Evolutionary conservation across 163 green algal genomes (phyloP).

Genomic region (Chloroidium sp.): DNA sequence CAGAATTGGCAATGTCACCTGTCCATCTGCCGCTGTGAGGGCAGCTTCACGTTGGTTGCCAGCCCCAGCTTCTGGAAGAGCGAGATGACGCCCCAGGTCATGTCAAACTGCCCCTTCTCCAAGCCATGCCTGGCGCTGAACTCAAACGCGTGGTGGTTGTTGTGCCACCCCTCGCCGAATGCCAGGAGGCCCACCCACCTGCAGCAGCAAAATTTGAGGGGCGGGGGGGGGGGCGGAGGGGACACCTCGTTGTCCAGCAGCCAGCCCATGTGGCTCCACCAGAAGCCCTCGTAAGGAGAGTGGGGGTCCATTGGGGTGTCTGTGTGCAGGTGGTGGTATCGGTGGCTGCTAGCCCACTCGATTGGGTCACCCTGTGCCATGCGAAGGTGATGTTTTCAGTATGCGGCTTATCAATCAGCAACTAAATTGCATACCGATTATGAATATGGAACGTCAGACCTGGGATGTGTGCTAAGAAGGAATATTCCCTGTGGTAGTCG

Average conservation of each 20-base stretch:
- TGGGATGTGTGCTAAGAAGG: background rate
- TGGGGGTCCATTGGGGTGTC: conserved; percentile 96
- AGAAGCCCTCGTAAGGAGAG: conserved; percentile 97
- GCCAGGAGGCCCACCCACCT: conserved; percentile 88
- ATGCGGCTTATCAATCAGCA: background rate
- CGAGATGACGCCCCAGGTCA: conserved; percentile 84
- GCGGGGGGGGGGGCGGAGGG: too few relatives aligned
- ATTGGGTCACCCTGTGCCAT: conserved; percentile 72
- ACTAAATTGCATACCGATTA: background rate
- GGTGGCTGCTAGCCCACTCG: conserved; percentile 76
- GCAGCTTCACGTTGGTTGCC: conserved; percentile 87
- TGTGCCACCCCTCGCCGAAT: conserved; percentile 97
- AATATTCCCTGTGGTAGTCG: too few relatives aligned
- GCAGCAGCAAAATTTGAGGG: background rate
- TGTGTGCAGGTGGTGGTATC: conserved; percentile 95
- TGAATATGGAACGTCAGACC: background rate
- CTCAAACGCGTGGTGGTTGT: conserved; percentile 97
- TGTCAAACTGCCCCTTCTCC: conserved; percentile 88
- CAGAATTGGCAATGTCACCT: background rate
- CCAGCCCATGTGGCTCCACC: conserved; percentile 95
- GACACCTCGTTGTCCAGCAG: conserved; percentile 82
- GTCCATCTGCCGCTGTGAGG: conserved; percentile 39
- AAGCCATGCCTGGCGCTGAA: conserved; percentile 92
- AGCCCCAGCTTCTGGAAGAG: conserved; percentile 78
- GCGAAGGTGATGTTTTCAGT: background rate